Evolutionary conservation across 2,329 filamentous ascomycete genomes (phyloP), one percentile per base, ranked within the genome.

Genomic region (Trichoderma sp.): DNA sequence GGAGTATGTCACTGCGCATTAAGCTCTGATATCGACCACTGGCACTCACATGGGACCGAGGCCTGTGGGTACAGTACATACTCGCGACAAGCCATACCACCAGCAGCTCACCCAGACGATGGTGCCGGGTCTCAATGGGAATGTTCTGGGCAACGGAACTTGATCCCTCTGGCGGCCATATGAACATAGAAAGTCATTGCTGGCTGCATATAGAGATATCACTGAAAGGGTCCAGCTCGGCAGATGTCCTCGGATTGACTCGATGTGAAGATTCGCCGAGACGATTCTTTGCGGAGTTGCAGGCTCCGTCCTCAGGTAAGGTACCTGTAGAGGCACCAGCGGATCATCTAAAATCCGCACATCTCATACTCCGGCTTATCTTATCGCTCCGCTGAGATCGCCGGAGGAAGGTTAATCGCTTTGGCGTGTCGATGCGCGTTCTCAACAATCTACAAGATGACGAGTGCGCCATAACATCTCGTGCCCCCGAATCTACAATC

Each of bases 381-480:
- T 65, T 65, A 65, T 61, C 64, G 50, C 47, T 57, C 52, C 30
- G 30, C 30, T 54, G 41, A 54, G 63, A 64, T 64, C 62, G 47
- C 47, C 41, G 9, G 14, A 39, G 48, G 55, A 58, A 58, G 58
- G 59, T 63, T 45, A 28, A 63, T 55, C 19, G 59, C 59, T 43
- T 62, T 19, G 59, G 41, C 59, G 55, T 52, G 64, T 54, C 60
- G 52, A 59, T 65, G 56, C 64, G 64, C 64, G 64, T 66, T 48
- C 44, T 17, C 43, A 34, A 34, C 19, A 44, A 19, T 34, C 26
- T 52, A 45, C 26, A 48, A 48, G 64, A 58, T 62, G 45, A 64
- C 62, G 60, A 66, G 24, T 34, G 34, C 57, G 9, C 51, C 26
- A 28, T 57, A 66, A 21, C 44, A 15, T 51, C 54, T 19, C 21